phyloP scores from a whole-genome alignment of 352 stramenopile genomes.

The Phytophthora boehmeriae region DNA sequence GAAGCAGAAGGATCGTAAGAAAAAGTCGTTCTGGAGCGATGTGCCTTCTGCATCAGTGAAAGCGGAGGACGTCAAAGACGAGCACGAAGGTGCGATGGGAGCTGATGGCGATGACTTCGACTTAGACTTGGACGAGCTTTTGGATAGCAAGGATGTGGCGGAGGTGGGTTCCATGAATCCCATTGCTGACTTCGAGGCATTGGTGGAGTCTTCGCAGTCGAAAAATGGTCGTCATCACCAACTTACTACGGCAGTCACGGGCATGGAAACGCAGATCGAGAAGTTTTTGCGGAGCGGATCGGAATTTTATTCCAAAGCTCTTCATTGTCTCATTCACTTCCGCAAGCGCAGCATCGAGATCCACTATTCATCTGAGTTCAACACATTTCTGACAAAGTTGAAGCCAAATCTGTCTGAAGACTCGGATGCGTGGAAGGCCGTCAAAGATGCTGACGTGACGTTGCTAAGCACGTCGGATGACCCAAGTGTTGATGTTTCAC shows the following conservation, averaged over 20 bases:
- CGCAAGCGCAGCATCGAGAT: conserved; percentile 72
- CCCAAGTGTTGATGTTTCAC: conserved; percentile 52
- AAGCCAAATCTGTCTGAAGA: conserved; percentile 51
- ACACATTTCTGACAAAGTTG: conserved; percentile 66
- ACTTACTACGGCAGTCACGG: conserved; percentile 56
- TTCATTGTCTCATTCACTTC: conserved; percentile 78
- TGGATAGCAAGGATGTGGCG: conserved; percentile 69
- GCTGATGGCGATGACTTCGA: conserved; percentile 60
- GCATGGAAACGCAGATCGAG: conserved; percentile 75
- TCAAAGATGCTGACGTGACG: conserved; percentile 64
- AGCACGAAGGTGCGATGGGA: conserved; percentile 27
- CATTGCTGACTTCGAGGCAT: conserved; percentile 79
- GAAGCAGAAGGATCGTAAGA: conserved; percentile 66
- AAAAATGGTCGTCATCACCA: conserved; percentile 47
- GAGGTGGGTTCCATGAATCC: conserved; percentile 85
- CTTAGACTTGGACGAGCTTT: conserved; percentile 74
- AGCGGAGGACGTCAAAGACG: conserved; percentile 51
- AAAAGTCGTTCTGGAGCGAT: conserved; percentile 85
- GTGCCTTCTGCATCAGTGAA: conserved; percentile 37
- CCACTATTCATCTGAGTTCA: conserved; percentile 78
- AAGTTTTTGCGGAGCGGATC: conserved; percentile 58
- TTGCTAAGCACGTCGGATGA: conserved; percentile 66
- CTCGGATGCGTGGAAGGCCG: conserved; percentile 54
- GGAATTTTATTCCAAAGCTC: conserved; percentile 66
- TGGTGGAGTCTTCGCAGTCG: conserved; percentile 53